Base-by-base conservation (phyloP, 352 stramenopile genomes). In the Phytopythium sindhum region DNA sequence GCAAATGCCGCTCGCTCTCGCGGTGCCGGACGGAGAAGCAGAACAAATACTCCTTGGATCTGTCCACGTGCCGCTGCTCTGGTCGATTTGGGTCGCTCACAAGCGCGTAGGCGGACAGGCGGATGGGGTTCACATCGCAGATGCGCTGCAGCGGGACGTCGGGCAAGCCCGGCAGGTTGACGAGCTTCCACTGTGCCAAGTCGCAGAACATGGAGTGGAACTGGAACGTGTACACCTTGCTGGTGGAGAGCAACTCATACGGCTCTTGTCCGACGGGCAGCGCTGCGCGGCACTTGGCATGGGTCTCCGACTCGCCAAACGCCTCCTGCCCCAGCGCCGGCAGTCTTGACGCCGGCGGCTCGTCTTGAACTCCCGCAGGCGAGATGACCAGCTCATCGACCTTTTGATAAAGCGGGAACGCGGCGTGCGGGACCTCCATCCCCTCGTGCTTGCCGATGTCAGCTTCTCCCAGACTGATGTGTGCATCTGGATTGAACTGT, bases 141-240 rank as follows among this genome's bases (percentile, higher is more conserved):
- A 81, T 73, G 47, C 78, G 77, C 19, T 59, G 66, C 29, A 85
- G 50, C 7, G 77, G 69, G 57, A 89, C 62, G 45, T 87, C 72
- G 9, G 65, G 68, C 23, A 81, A 60, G 2, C 74, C 73, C 4
- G 70, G 66, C 14, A 88, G 19, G 54, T 81, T 84, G 21, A 74
- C 70, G 21, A 91, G 65, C 53, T 72, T 75, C 74, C 77, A 87
- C 47, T 72, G 70, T 42, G 68, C 69, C 60, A 85, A 66, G 41
- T 88, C 75, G 0, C 60, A 57, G 63, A 84, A 74, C 41, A 70
- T 76, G 24, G 75, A 85, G 61, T 83, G 67, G 63, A 81, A 85
- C 61, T 89, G 75, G 62, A 93, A 81, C 11, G 77, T 82, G 59
- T 88, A 88, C 5, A 88, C 56, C 4, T 69, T 75, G 54, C 77